A percentile compares a stretch with the other conserved stretches of the same genome.
phyloP scores from a whole-genome alignment of 768 basidiomycete genomes.

The Lanmaoa pseudosensibilis region DNA sequence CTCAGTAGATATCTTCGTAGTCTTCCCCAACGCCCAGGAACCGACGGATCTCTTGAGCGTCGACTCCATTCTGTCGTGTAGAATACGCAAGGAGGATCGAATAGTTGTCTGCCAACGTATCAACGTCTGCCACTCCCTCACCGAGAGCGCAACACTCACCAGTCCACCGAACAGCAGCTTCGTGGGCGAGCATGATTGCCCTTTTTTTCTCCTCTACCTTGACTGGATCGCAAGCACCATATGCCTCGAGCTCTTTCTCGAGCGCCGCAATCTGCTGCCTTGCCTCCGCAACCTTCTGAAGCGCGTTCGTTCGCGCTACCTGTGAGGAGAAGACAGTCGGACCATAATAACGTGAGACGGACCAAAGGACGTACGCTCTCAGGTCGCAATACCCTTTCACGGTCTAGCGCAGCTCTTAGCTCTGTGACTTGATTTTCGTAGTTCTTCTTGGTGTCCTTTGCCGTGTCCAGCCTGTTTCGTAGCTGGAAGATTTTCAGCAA shows the following conservation, averaged over 20 bases:
- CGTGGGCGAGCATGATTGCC: conserved; percentile 73
- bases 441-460: conserved; percentile 45
- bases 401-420: conserved; percentile 44
- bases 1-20: conserved; percentile 69
- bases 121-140: background rate
- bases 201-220: conserved; percentile 76
- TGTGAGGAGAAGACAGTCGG: conserved; percentile 29
- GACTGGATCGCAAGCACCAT: conserved; percentile 82
- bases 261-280: conserved; percentile 52
- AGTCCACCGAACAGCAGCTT: conserved; percentile 86
- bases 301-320: conserved; percentile 54
- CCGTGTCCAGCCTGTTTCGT: conserved; percentile 52
- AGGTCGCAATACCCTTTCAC: conserved; percentile 53
- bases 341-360: background rate
- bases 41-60: conserved; percentile 61
- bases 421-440: conserved; percentile 52
- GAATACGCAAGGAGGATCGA: conserved; percentile 63
- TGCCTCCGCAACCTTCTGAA: conserved; percentile 49
- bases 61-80: conserved; percentile 58
- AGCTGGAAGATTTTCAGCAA: conserved; percentile 40
- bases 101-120: conserved; percentile 59
- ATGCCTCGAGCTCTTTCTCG: conserved; percentile 69
- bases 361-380: conserved; percentile 48
- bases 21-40: conserved; percentile 69
- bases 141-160: conserved; percentile 50